These are phyloP conservation scores for Chytriomyces confervae DNA, from an alignment of 192 early-diverging fungal species.

Conservation along the genomic window DNA sequence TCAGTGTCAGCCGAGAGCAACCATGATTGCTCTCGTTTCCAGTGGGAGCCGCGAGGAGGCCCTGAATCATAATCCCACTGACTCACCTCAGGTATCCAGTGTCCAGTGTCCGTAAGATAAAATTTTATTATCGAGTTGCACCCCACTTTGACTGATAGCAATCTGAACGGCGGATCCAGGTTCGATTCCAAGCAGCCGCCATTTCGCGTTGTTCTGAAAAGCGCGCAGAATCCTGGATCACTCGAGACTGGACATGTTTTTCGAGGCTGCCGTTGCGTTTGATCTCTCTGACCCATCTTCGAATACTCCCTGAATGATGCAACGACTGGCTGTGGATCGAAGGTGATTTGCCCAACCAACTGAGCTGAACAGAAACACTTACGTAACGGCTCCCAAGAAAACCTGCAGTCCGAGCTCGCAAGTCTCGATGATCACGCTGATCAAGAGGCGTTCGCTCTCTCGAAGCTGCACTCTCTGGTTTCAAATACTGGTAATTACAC, in stretches of 20 bases:
- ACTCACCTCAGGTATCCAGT: too few species aligned
- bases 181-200: slow-evolving; percentile 93
- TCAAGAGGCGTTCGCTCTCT: slow-evolving; percentile 84
- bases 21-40: too few species aligned
- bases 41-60: too few species aligned
- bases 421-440: slow-evolving; percentile 79
- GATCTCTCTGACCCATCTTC: neutral
- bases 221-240: slow-evolving; percentile 50
- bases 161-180: slow-evolving; percentile 41
- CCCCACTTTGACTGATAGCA: neutral
- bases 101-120: too few species aligned
- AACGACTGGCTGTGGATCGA: slow-evolving; percentile 91
- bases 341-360: slow-evolving; percentile 50
- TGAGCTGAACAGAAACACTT: too few species aligned
- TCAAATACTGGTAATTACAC: slow-evolving; percentile 68
- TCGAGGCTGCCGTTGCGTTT: neutral
- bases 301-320: too few species aligned
- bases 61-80: too few species aligned
- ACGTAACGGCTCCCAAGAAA: slow-evolving; percentile 56
- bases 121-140: too few species aligned
- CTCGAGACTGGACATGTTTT: slow-evolving; percentile 63
- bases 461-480: slow-evolving; percentile 89
- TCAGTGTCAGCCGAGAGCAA: too few species aligned
- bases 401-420: slow-evolving; percentile 72
- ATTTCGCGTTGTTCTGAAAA: slow-evolving; percentile 83